Conservation (phyloP, 1,284 basidiomycete species). For the Meira miltonrushii region DNA sequence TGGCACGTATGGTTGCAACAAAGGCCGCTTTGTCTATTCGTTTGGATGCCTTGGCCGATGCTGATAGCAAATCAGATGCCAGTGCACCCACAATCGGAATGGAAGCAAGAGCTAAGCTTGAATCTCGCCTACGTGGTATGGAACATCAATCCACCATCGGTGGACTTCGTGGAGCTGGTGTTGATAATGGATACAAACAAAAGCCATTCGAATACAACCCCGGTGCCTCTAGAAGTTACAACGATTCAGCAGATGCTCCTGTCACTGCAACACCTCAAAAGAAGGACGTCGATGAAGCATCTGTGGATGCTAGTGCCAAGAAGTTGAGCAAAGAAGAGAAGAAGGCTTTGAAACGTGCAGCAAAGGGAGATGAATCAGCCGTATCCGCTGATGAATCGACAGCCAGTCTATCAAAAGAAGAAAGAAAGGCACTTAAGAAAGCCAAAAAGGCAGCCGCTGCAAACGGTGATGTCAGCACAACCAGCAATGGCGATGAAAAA, state of each 20-base stretch:
- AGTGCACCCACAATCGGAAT: slow-evolving; percentile 77
- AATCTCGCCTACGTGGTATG: slow-evolving; percentile 81
- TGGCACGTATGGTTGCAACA: slow-evolving; percentile 99
- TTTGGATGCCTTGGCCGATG: slow-evolving; percentile 89
- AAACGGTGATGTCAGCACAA: background rate
- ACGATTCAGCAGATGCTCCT: slow-evolving; percentile 40
- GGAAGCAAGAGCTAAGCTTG: slow-evolving; percentile 88
- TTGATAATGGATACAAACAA: slow-evolving; percentile 45
- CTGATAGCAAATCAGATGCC: slow-evolving; percentile 78
- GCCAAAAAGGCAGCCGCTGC: slow-evolving; percentile 11
- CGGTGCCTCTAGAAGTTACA: slow-evolving; percentile 38
- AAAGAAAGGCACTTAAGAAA: slow-evolving; percentile 36
- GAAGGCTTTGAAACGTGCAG: slow-evolving; percentile 37
- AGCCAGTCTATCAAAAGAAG: slow-evolving; percentile 15
- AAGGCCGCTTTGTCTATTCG: slow-evolving; percentile 86
- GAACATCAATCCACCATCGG: slow-evolving; percentile 56
- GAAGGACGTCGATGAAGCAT: slow-evolving; percentile 55
- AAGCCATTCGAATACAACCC: slow-evolving; percentile 43
- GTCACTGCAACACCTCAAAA: slow-evolving; percentile 51
- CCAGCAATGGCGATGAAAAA: slow-evolving; percentile 18
- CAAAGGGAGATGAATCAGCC: slow-evolving; percentile 23
- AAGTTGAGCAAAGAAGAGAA: slow-evolving; percentile 39
- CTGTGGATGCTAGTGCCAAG: slow-evolving; percentile 59
- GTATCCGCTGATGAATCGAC: slow-evolving; percentile 60
- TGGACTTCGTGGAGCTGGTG: slow-evolving; percentile 29